phyloP scores from a whole-genome alignment of 2,329 filamentous ascomycete genomes.

The Aspergillus costaricaensis region DNA sequence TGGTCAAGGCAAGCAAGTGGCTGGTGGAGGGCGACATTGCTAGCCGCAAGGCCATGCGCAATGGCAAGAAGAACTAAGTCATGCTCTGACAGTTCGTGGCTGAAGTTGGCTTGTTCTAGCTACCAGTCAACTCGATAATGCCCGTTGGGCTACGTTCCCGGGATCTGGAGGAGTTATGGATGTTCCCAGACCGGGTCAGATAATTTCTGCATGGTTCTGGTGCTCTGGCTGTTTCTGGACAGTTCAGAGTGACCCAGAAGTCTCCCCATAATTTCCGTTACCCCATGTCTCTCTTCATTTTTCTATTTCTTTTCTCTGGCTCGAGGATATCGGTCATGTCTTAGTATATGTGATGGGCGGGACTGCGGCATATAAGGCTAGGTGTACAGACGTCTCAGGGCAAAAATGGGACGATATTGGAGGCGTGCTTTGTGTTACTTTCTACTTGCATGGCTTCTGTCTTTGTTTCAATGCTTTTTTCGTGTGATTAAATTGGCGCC shows the following conservation, averaged over 20 bases:
- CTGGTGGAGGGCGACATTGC: constrained; percentile 86
- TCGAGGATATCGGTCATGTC: constrained; percentile 12
- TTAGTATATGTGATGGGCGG: constrained; percentile 16
- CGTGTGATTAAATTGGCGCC: constrained; percentile 6
- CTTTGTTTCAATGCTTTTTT: constrained; percentile 2
- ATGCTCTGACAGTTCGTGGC: not conserved
- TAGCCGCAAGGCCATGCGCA: constrained; percentile 57
- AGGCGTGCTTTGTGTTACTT: constrained; percentile 2
- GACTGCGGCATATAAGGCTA: constrained; percentile 16
- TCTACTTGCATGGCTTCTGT: constrained; percentile 8
- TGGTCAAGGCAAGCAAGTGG: constrained; percentile 90
- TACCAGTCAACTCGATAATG: not conserved
- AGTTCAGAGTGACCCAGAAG: constrained; percentile 8
- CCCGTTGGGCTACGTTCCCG: not conserved
- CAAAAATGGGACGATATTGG: constrained; percentile 15
- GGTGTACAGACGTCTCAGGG: constrained; percentile 15
- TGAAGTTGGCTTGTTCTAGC: constrained; percentile 12
- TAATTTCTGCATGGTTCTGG: constrained; percentile 34
- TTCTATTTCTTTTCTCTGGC: constrained; percentile 20
- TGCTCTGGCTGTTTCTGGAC: constrained; percentile 30
- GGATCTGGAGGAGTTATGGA: constrained; percentile 1
- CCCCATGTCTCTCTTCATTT: constrained; percentile 7
- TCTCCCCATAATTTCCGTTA: too few relatives aligned
- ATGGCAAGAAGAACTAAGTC: constrained; percentile 29
- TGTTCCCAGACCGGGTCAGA: not conserved